Evolutionary conservation across 306 rosid species (phyloP), one percentile per base, ranked within the genome.

Genomic region (Styphnolobium japonicum): DNA sequence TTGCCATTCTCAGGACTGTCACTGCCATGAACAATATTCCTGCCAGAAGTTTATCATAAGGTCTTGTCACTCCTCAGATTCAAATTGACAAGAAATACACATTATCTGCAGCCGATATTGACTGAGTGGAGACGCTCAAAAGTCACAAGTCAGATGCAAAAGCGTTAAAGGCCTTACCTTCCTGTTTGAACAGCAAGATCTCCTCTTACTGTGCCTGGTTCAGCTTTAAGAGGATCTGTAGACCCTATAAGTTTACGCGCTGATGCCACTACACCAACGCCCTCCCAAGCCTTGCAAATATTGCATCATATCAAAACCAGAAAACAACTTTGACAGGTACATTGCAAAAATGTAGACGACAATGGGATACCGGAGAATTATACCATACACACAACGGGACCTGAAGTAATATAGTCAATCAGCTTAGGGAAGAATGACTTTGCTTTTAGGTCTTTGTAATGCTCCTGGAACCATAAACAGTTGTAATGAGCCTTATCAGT

Each of bases 381-480:
- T 91, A 96, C 98, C 99, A 96, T 96, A 74, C 88, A 91, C 80
- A 96, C 98, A 76, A 96, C 99, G 0, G 99, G 99, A 51, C 99
- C 99, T 6, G 98, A 96, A 76, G 97, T 89, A 77, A 96, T 96
- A 64, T 95, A 95, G 61, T 88, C 90, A n/a, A 88, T 91, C 85
- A 95, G 67, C 81, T 79, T 81, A 21, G 99, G 93, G 86, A 96
- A 96, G 86, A 96, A 96, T 0, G 97, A 73, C 85, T 90, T 96
- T 9, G 83, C 86, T 39, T 87, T 96, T 33, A 96, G 92, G 79
- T 96, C 98, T 86, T 93, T 91, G 73, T 96, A 96, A 82, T 93
- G 99, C 83, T 96, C 98, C 99, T 96, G 83, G 48, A 88, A 46
- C 73, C 79, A 82, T 33, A 78, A 62, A 70, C 79, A 73, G 42